Percentiles rank a stretch among this genome's conserved stretches.
Evolutionary conservation across 108 stramenopile species (phyloP).

Genomic region (Tribonema minus): DNA sequence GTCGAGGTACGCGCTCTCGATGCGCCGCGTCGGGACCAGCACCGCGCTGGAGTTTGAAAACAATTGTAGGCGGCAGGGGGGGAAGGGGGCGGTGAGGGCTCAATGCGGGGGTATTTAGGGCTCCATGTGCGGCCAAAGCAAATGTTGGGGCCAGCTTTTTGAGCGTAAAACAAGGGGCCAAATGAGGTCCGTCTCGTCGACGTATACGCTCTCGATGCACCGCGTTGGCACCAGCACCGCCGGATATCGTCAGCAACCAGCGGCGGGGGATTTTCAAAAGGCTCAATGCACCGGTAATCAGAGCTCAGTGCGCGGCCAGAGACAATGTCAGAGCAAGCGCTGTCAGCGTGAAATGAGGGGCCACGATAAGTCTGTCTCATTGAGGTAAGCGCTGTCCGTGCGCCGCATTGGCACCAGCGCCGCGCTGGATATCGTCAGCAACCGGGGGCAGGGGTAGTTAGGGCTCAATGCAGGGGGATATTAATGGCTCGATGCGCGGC

Average conservation of each 20-base stretch:
- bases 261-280: neutral
- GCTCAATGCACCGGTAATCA: too few relatives aligned
- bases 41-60: too few relatives aligned
- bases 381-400: slow-evolving; percentile 38
- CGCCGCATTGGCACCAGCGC: slow-evolving; percentile 27
- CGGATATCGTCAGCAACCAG: too few relatives aligned
- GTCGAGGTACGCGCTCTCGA: slow-evolving; percentile 50
- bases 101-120: too few relatives aligned
- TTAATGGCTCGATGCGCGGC: too few relatives aligned
- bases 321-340: neutral
- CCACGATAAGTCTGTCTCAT: neutral
- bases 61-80: too few relatives aligned
- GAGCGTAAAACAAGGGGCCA: neutral
- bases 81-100: neutral
- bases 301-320: too few relatives aligned
- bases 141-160: neutral
- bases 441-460: neutral
- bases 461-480: too few relatives aligned
- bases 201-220: slow-evolving; percentile 33
- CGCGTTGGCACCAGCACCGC: slow-evolving; percentile 38
- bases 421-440: too few relatives aligned
- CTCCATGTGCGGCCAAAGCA: too few relatives aligned
- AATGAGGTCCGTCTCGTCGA: neutral
- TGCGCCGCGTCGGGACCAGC: slow-evolving; percentile 26
- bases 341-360: neutral